Evolutionary conservation across 148 eudicot species (phyloP).

Genomic region (Vaccinium corymbosum): DNA sequence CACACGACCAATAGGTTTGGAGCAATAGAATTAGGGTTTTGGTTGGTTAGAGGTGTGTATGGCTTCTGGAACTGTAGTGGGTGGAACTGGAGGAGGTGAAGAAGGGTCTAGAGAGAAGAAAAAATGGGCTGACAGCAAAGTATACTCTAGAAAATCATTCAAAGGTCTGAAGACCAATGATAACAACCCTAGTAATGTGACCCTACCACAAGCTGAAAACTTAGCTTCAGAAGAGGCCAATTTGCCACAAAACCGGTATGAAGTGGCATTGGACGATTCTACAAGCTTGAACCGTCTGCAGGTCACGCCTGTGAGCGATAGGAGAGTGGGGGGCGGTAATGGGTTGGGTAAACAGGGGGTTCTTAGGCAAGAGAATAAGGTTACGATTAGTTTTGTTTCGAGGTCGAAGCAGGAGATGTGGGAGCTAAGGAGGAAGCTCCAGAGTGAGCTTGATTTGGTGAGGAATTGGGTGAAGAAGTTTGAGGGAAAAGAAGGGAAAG

Average conservation of each 20-base stretch:
- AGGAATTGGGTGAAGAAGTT: slow-evolving; percentile 64
- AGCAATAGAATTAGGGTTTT: slow-evolving; percentile 11
- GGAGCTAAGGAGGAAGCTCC: slow-evolving; percentile 63
- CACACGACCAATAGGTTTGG: background rate
- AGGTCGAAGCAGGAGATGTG: slow-evolving; percentile 70
- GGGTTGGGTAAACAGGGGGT: slow-evolving; percentile 37
- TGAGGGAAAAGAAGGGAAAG: slow-evolving; percentile 39
- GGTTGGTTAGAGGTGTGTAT: slow-evolving; percentile 11
- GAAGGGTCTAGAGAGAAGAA: slow-evolving; percentile 39
- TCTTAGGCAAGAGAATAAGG: slow-evolving; percentile 41
- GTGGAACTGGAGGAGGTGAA: slow-evolving; percentile 30
- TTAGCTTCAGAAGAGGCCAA: slow-evolving; percentile 27
- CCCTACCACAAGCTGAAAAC: slow-evolving; percentile 15
- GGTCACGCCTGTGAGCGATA: background rate
- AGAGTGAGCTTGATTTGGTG: slow-evolving; percentile 63
- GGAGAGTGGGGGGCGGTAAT: slow-evolving; percentile 26
- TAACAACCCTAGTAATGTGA: slow-evolving; percentile 7
- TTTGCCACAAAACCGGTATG: slow-evolving; percentile 28
- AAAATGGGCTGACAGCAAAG: slow-evolving; percentile 44
- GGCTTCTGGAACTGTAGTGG: slow-evolving; percentile 30
- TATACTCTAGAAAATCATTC: slow-evolving; percentile 57
- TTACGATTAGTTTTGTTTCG: slow-evolving; percentile 50
- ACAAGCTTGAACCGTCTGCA: slow-evolving; percentile 31
- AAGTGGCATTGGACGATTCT: slow-evolving; percentile 37
- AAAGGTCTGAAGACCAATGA: slow-evolving; percentile 39